A percentile compares a stretch with the other conserved stretches of the same genome.
Evolutionary conservation across 2,329 filamentous ascomycete genomes (phyloP).

Genomic region (Fusarium humuli): DNA sequence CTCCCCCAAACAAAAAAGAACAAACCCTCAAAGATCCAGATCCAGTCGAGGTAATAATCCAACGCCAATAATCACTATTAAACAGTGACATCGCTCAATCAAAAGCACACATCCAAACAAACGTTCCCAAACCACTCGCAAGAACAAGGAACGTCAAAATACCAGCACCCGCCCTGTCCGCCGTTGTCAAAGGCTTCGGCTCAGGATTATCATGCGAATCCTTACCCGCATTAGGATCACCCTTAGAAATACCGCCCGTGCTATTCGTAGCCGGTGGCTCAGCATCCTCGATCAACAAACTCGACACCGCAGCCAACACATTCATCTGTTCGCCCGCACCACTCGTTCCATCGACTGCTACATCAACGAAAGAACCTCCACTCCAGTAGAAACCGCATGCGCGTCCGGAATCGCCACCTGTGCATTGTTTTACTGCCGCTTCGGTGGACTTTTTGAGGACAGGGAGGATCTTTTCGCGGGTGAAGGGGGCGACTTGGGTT

Average conservation of each 20-base stretch:
- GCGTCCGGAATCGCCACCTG: conserved; percentile 67
- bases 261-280: conserved; percentile 57
- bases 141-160: conserved; percentile 61
- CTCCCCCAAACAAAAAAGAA: conserved; percentile 6
- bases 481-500: conserved; percentile 72
- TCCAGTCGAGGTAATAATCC: conserved; percentile 4
- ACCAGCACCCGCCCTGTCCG: conserved; percentile 61
- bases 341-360: conserved; percentile 63
- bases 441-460: conserved; percentile 68
- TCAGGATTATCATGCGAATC: conserved; percentile 49
- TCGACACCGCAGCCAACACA: conserved; percentile 66
- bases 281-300: conserved; percentile 58
- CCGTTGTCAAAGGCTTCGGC: conserved; percentile 53
- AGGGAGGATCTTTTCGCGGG: conserved; percentile 64
- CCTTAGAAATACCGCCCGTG: conserved; percentile 63
- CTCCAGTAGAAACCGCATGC: conserved; percentile 75
- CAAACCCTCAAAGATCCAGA: not conserved
- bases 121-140: conserved; percentile 56
- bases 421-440: conserved; percentile 72
- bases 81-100: conserved; percentile 44
- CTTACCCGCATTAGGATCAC: conserved; percentile 56
- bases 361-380: conserved; percentile 57
- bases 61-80: conserved; percentile 6
- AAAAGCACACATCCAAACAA: conserved; percentile 63
- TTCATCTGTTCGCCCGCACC: conserved; percentile 71